Evolutionary conservation across 345 rosid genomes (phyloP).

Genomic region (Geranium rotundifolium): DNA sequence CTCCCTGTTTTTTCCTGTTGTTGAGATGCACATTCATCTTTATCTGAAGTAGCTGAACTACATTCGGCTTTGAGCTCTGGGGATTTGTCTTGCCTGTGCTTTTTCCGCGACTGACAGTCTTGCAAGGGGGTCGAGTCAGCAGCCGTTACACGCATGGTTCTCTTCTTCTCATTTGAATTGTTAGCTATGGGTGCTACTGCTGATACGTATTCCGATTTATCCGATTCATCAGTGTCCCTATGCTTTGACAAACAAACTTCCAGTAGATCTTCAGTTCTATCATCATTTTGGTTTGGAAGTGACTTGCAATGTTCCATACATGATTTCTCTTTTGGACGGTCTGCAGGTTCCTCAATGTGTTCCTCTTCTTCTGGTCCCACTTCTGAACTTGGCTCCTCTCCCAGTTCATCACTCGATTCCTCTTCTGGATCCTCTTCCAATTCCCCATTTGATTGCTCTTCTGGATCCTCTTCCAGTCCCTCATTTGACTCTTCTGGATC

Average conservation of each 20-base stretch:
- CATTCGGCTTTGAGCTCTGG: conserved; percentile 2
- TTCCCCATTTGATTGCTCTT: background rate
- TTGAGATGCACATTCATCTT: background rate
- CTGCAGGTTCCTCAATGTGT: background rate
- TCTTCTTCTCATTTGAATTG: conserved; percentile 4
- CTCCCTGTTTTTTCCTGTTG: conserved; percentile 7
- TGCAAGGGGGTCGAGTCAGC: background rate
- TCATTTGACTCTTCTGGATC: background rate
- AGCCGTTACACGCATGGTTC: background rate
- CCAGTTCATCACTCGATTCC: background rate
- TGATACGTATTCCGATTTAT: too few relatives aligned
- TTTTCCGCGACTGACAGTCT: background rate
- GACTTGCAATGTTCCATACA: background rate
- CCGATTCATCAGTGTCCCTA: too few relatives aligned
- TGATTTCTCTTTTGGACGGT: background rate
- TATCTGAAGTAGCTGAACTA: conserved; percentile 1
- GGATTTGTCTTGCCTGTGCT: conserved; percentile 1
- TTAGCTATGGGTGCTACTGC: background rate
- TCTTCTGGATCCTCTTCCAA: conserved; percentile 1
- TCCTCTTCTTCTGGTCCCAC: conserved; percentile 2
- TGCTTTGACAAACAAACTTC: too few relatives aligned
- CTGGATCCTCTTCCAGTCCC: background rate
- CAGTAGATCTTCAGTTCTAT: too few relatives aligned
- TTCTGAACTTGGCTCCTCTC: background rate
- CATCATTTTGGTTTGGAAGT: too few relatives aligned